Evolutionary conservation across 176 grass and related monocot genomes (phyloP).

Genomic region (Elymus sibiricus): DNA sequence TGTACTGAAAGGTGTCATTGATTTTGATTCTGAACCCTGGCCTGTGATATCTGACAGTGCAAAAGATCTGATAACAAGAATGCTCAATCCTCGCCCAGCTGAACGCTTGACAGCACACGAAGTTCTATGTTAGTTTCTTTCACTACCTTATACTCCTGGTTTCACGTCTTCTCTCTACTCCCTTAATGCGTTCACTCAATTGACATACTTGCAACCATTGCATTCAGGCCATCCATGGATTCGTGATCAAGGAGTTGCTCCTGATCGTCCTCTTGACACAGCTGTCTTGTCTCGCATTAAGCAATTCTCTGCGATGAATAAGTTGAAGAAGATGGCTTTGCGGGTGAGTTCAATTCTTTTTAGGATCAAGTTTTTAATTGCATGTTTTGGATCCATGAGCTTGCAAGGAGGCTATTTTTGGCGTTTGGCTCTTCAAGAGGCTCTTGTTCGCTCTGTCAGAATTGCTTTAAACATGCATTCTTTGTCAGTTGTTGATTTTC

Average conservation of each 20-base stretch:
- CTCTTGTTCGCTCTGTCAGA: neutral
- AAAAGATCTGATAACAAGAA: slow-evolving; percentile 91
- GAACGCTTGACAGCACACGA: slow-evolving; percentile 80
- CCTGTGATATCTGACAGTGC: slow-evolving; percentile 94
- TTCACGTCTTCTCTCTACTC: neutral
- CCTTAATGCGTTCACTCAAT: neutral
- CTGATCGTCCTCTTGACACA: slow-evolving; percentile 90
- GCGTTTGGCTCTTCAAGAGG: neutral
- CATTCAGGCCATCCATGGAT: slow-evolving; percentile 95
- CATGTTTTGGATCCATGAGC: neutral
- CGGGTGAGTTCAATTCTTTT: slow-evolving; percentile 47
- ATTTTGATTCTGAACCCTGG: slow-evolving; percentile 98
- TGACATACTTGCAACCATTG: slow-evolving; percentile 23
- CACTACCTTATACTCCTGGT: neutral
- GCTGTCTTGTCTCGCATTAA: slow-evolving; percentile 96
- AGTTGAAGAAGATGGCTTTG: slow-evolving; percentile 98
- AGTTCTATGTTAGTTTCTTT: slow-evolving; percentile 84
- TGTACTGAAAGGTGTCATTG: slow-evolving; percentile 84
- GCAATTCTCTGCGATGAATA: slow-evolving; percentile 99
- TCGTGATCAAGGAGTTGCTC: slow-evolving; percentile 89
- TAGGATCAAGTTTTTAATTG: neutral
- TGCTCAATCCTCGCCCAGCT: slow-evolving; percentile 60
- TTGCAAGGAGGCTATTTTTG: neutral
- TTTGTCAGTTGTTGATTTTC: neutral
- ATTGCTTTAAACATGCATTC: neutral